Base-by-base conservation (phyloP, 768 basidiomycete species). In the Boletus coccyginus region DNA sequence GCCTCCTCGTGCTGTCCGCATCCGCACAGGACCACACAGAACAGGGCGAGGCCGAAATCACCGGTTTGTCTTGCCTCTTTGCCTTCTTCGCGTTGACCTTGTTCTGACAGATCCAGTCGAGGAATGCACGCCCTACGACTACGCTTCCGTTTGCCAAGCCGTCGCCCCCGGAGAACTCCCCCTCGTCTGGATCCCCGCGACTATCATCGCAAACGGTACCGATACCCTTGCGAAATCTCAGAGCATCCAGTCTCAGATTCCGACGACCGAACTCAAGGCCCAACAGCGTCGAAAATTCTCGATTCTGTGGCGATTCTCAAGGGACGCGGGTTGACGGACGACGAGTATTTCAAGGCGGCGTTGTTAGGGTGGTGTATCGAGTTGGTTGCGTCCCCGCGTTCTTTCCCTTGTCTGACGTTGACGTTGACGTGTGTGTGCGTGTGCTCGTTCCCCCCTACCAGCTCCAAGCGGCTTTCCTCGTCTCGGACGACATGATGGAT, bases 381-480 rank as follows among this genome's bases (percentile, higher is more conserved):
- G 74, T 79, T 98, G 58, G 95, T 95, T 21, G 21, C 21, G 21
- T 21, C 21, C 21, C 21, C 21, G n/a, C n/a, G 21, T 21, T 21
- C 21, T 21, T 21, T 21, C 21, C 21, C 21, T 21, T 21, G 21
- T 21, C 21, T 21, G 21, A 21, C 21, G 21, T 21, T 21, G 21
- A 21, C 21, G 21, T 21, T 21, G 2, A 21, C 21, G 21, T 21
- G 21, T 21, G 21, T 21, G 21, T 21, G n/a, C n/a, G n/a, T 14
- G 32, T 2, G 7, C 16, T 4, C 32, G 1, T 21, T 21, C 21
- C 21, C 21, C 21, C 21, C 21, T 21, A 21, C 21, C 65, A 96
- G 93, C 83, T 99, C 9, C 96, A 98, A 87, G 94, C 94, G 0
- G 97, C 88, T 75, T 98, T 98, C 87, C 85, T 98, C 53, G 93